Base-by-base conservation (phyloP, 1,284 basidiomycete genomes). In the Ustilago loliicola region DNA sequence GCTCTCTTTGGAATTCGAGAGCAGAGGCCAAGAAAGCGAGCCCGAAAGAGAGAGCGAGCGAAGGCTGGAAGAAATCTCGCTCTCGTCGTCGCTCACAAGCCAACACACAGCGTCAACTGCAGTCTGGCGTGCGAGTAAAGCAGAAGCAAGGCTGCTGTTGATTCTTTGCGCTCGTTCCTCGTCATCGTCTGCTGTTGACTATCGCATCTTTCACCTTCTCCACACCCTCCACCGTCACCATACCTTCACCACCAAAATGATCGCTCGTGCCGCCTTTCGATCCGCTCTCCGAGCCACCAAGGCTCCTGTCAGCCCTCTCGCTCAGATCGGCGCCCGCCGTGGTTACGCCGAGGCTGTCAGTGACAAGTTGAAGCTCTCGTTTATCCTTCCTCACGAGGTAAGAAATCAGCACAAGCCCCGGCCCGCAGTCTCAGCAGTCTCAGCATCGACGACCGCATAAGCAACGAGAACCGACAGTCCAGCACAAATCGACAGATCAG, bases 341-440 rank as follows among this genome's bases (percentile, higher is more conserved):
- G 82, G 83, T 7, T 86, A 86, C 63, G 85, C 85, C 61, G 85
- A 86, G 75, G 85, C 84, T 34, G 83, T 84, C 32, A 79, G 77
- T 53, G 84, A 86, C 68, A 83, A 86, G 79, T 79, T 86, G 42
- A 80, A 82, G 79, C 80, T 86, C 54, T 77, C 72, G 55, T 82
- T 86, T 63, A 82, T 85, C 74, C 78, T 78, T 59, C 72, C 72
- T 62, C 76, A 78, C 66, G 60, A 74, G 69, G 76, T 78, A 70
- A 73, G 72, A 77, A 40, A 5, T 15, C 48, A 50, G 19, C 21
- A 27, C 27, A n/a, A 59, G 42, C 8, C 30, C n/a, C 9, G 30
- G 17, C 11, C 23, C 25, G 29, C 17, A 21, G 29, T 25, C 21
- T 23, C 29, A 21, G 47, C 27, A 50, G 17, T 11, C 11, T 30